Evolutionary conservation across 352 stramenopile species (phyloP).

Genomic region (Poterioochromonas sp.): DNA sequence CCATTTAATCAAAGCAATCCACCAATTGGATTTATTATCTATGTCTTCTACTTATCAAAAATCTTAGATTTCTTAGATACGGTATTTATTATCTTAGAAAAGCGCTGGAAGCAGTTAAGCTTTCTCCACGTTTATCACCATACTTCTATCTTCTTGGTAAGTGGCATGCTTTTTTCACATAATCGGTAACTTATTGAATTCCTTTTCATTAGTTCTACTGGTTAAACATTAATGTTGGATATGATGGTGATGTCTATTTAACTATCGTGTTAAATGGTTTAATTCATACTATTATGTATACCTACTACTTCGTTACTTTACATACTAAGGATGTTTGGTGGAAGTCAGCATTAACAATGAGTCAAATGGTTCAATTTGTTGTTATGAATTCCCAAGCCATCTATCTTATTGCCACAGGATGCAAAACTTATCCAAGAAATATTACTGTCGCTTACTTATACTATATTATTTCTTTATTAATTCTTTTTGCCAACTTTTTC

Average conservation of each 20-base stretch:
- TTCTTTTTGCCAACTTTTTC: conserved; percentile 94
- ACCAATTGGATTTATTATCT: conserved; percentile 85
- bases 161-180: background rate
- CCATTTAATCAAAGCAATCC: conserved; percentile 71
- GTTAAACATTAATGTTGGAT: conserved; percentile 81
- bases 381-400: conserved; percentile 71
- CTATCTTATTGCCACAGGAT: conserved; percentile 53
- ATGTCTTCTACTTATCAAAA: conserved; percentile 97
- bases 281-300: conserved; percentile 98
- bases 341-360: conserved; percentile 87
- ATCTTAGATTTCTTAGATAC: conserved; percentile 80
- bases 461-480: conserved; percentile 89
- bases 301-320: conserved; percentile 95
- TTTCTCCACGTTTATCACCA: conserved; percentile 97
- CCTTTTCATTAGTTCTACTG: conserved; percentile 72
- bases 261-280: conserved; percentile 92
- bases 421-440: conserved; percentile 50
- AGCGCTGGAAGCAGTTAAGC: conserved; percentile 92
- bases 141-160: conserved; percentile 82
- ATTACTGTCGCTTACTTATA: conserved; percentile 78
- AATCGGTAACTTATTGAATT: background rate
- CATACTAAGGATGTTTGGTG: conserved; percentile 94
- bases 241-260: conserved; percentile 91
- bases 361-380: conserved; percentile 87
- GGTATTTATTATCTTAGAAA: conserved; percentile 94